A percentile compares a stretch with the other conserved stretches of the same genome.
Conservation (phyloP, 768 basidiomycete genomes). For the Lentinula boryana region DNA sequence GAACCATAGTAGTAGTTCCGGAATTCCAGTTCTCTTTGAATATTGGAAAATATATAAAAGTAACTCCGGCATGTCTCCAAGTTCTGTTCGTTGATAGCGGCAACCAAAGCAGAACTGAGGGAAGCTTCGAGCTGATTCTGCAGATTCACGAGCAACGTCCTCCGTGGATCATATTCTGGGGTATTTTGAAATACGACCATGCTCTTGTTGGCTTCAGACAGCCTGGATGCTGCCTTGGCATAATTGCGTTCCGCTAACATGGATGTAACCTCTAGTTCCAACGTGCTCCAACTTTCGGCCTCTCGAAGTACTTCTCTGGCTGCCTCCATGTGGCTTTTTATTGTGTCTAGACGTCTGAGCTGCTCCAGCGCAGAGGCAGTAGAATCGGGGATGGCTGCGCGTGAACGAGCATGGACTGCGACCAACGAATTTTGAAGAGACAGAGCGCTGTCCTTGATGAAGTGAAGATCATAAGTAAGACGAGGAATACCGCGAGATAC, state of each 20-base stretch:
- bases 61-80: slow-evolving; percentile 68
- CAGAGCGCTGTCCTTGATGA: slow-evolving; percentile 89
- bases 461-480: slow-evolving; percentile 92
- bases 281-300: slow-evolving; percentile 94
- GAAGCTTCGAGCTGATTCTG: slow-evolving; percentile 96
- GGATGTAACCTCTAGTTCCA: slow-evolving; percentile 87
- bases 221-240: slow-evolving; percentile 84
- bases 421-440: slow-evolving; percentile 65
- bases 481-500: slow-evolving; percentile 88
- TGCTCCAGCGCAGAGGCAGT: slow-evolving; percentile 68
- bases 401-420: slow-evolving; percentile 52
- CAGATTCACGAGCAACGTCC: slow-evolving; percentile 81
- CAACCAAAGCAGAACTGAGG: slow-evolving; percentile 84
- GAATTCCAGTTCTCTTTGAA: slow-evolving; percentile 90
- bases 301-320: slow-evolving; percentile 86
- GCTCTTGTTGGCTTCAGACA: slow-evolving; percentile 83
- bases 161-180: slow-evolving; percentile 82
- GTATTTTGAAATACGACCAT: slow-evolving; percentile 94
- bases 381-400: slow-evolving; percentile 42
- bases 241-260: slow-evolving; percentile 77
- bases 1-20: slow-evolving; percentile 92
- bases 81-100: slow-evolving; percentile 79
- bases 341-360: slow-evolving; percentile 74
- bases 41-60: slow-evolving; percentile 83
- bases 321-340: slow-evolving; percentile 84